Evolutionary conservation across 805 yeast genomes (phyloP), one percentile per base, ranked within the genome.

Genomic region (Huiozyma naganishii): DNA sequence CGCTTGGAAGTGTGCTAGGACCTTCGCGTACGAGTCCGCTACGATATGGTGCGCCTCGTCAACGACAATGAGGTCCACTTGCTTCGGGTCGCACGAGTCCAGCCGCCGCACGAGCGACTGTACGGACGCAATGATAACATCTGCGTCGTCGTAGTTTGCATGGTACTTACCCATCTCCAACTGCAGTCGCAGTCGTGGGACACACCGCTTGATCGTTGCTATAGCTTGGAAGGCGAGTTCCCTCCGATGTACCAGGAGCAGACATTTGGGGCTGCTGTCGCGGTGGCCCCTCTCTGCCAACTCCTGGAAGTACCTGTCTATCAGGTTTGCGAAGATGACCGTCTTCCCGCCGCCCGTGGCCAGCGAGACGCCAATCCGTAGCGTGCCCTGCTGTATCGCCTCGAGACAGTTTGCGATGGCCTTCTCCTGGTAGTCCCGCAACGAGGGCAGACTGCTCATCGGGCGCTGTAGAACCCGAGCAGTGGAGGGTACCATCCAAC

Each of bases 341-440:
- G 97, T 89, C 54, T 89, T 89, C 5, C 97, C 97, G 9, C 95
- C 92, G 0, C 97, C 97, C 0, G 97, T 90, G 10, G 96, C 95
- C 34, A 89, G 61, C 29, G 87, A 82, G 1, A 87, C 88, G 0
- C 90, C 96, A 0, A 87, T 74, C 40, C 92, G 67, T 13, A 70
- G 61, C 2, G 61, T 52, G 1, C 80, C 79, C 0, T 52, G 45
- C 0, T 62, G 53, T 1, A 82, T 57, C 0, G 85, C 72, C 0
- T 60, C 51, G 1, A 77, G 51, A 32, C 89, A 77, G 0, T 69
- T 59, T 1, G 72, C 57, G 2, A 88, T 73, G 41, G 95, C 89
- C 37, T 81, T 79, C 28, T 70, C 62, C 57, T 89, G 97, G 58
- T 89, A 89, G 7, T 64, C 68, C 17, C 79, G 55, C 5, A 72